Base-by-base conservation (phyloP, 1,284 basidiomycete species). In the Cutaneotrichosporon sp. region DNA sequence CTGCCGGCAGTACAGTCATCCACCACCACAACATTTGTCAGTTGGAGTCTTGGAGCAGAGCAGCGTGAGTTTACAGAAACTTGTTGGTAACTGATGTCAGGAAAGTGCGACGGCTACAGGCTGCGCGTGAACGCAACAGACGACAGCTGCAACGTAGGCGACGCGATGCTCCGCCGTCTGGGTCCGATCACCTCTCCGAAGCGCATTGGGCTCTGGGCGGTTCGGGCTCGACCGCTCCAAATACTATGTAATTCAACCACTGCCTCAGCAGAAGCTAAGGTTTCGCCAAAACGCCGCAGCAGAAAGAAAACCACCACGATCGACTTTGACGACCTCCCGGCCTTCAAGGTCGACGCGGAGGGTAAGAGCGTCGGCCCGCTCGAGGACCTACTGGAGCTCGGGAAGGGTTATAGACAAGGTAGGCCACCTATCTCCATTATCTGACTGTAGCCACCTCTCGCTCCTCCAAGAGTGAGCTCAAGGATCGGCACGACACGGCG, bases 351-450 rank as follows among this genome's bases (percentile, higher is more conserved):
- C 2, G 60, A 58, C 21, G 42, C 32, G 1, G 64, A 68, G 11
- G 69, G 69, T 2, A 40, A 61, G 50, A 58, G 58, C 3, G 61
- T 69, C 32, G 47, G 51, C 9, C 61, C 71, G 4, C 49, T 72
- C 6, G 62, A 61, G n/a, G 22, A 58, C 10, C 59, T 61, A 58
- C 49, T 56, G 14, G 63, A 66, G 16, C 22, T 51, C 4, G 59
- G 38, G 6, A 38, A 26, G 26, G 38, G 46, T 21, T 38, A 61
- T 14, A 21, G 42, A n/a, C 22, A 47, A 46, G 38, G 58, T 40
- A 66, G 42, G 30, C n/a, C 10, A 2, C 5, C 30, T 16, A 10
- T 30, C 2, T 10, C 14, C 13, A 14, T 4, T 9, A 18, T 40
- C 38, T 56, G 14, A 56, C n/a, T 2, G 26, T 38, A 56, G 55